These are phyloP conservation scores for Saccharata proteae DNA, from an alignment of 2,329 filamentous ascomycete genomes.

Conservation along the genomic window DNA sequence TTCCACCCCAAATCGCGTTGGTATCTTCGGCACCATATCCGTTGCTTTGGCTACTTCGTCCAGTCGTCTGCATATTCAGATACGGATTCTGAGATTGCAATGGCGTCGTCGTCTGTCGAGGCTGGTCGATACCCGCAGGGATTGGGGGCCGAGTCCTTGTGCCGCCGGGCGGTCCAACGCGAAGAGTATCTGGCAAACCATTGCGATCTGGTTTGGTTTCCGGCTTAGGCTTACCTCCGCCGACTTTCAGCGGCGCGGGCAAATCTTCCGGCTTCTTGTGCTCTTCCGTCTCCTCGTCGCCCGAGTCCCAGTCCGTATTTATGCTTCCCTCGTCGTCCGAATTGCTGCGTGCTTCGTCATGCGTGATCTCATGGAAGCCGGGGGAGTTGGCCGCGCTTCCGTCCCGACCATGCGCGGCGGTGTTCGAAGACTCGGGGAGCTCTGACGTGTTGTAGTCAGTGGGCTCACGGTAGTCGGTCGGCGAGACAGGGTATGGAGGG, in stretches of 20 bases:
- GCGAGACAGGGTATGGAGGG: slow-evolving; percentile 34
- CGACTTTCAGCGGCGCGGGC: slow-evolving; percentile 24
- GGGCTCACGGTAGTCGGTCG: slow-evolving; percentile 20
- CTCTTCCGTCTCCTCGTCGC: slow-evolving; percentile 22
- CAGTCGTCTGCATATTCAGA: slow-evolving; percentile 25
- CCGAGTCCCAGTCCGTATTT: slow-evolving; percentile 21
- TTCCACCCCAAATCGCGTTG: slow-evolving; percentile 25
- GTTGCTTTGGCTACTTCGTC: no score
- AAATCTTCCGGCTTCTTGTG: slow-evolving; percentile 15
- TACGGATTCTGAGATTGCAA: slow-evolving; percentile 34
- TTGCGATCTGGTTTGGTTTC: slow-evolving; percentile 7
- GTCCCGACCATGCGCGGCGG: slow-evolving; percentile 12
- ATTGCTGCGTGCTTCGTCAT: slow-evolving; percentile 11
- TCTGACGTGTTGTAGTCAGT: slow-evolving; percentile 15
- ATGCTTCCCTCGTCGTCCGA: slow-evolving; percentile 19
- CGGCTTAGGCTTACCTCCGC: slow-evolving; percentile 17
- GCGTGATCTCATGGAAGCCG: slow-evolving; percentile 6
- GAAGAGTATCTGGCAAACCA: slow-evolving; percentile 18
- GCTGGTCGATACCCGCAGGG: slow-evolving; percentile 17
- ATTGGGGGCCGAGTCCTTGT: slow-evolving; percentile 7
- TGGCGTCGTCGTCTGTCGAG: slow-evolving; percentile 18
- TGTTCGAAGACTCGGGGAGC: no score
- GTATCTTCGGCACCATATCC: slow-evolving; percentile 24
- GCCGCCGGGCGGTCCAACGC: slow-evolving; percentile 20
- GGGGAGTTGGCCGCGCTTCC: slow-evolving; percentile 1